phyloP scores from a whole-genome alignment of 441 rosid genomes.

The Pelargonium cotyledonis region DNA sequence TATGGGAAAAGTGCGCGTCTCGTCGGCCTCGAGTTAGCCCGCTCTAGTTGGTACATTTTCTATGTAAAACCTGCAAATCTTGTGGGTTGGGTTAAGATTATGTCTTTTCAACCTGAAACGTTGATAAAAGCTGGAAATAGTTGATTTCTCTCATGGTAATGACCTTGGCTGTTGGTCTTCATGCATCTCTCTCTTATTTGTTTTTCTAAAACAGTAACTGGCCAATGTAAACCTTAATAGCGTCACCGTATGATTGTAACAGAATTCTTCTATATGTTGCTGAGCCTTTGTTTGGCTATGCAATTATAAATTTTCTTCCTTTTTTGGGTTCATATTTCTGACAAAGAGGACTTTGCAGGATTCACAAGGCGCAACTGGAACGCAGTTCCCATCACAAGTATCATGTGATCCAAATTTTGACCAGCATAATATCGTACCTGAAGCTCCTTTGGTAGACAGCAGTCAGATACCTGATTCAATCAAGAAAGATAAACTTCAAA shows the following conservation, averaged over 20 bases:
- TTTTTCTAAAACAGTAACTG: background rate
- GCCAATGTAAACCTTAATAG: background rate
- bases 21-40: too few species aligned
- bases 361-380: background rate
- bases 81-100: too few species aligned
- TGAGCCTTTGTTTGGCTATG: background rate
- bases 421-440: constrained; percentile 5
- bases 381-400: background rate
- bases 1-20: too few species aligned
- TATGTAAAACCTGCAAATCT: too few species aligned
- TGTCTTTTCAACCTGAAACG: too few species aligned
- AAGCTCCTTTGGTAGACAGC: constrained; percentile 4
- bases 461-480: constrained; percentile 1
- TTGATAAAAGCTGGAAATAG: too few species aligned
- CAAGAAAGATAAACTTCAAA: background rate
- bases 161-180: background rate
- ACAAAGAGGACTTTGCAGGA: background rate
- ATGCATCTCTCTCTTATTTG: background rate
- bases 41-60: too few species aligned
- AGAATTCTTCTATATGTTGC: background rate
- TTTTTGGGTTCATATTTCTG: background rate
- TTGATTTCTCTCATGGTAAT: background rate
- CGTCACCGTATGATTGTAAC: background rate
- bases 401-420: background rate
- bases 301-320: background rate